Conservation (phyloP, 148 eudicot species). For the Vaccinium vitisidaea region DNA sequence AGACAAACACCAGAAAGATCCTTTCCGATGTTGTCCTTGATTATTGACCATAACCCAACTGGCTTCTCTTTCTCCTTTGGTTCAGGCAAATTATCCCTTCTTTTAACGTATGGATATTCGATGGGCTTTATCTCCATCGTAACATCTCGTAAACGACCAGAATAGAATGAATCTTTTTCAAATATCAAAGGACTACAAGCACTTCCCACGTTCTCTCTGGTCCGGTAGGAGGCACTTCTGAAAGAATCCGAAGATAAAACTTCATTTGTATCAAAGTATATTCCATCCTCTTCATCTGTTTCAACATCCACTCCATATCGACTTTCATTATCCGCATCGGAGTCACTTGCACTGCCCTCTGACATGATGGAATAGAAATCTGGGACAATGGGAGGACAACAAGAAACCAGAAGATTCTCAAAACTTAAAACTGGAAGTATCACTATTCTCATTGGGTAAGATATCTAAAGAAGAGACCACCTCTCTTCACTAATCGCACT, state of each 20-base stretch:
- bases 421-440: background rate
- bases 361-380: constrained; percentile 96
- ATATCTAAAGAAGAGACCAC: background rate
- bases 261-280: constrained; percentile 83
- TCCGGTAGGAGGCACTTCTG: constrained; percentile 83
- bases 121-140: constrained; percentile 54
- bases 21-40: constrained; percentile 96
- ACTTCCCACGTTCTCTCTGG: constrained; percentile 63
- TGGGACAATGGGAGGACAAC: constrained; percentile 25
- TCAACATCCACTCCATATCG: constrained; percentile 71
- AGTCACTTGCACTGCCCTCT: constrained; percentile 87
- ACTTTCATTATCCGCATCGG: constrained; percentile 86
- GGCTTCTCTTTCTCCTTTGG: constrained; percentile 94
- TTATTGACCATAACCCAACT: constrained; percentile 91
- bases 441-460: background rate
- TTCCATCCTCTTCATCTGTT: constrained; percentile 81
- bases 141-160: constrained; percentile 49
- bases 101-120: constrained; percentile 65
- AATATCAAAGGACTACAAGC: constrained; percentile 51
- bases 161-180: constrained; percentile 41
- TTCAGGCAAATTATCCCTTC: constrained; percentile 88
- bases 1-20: constrained; percentile 97
- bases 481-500: background rate
- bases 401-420: constrained; percentile 9
- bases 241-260: constrained; percentile 71